Evolutionary conservation across 352 stramenopile genomes (phyloP).

Genomic region (Phytophthora melonis): DNA sequence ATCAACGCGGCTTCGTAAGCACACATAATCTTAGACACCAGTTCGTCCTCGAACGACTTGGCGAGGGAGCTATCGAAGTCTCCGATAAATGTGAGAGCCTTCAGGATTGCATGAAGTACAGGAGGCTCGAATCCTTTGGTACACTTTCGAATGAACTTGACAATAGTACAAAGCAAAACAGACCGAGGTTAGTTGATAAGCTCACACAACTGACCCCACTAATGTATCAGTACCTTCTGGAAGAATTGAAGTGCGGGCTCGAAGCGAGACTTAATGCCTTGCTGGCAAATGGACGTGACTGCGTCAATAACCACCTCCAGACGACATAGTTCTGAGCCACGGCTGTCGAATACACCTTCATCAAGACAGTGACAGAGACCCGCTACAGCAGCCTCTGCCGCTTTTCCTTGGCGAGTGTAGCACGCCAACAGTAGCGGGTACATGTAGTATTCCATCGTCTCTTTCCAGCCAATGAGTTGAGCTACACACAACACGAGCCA

Average conservation of each 20-base stretch:
- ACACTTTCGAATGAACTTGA: slow-evolving; percentile 64
- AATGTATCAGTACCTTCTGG: slow-evolving; percentile 55
- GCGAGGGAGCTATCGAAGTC: slow-evolving; percentile 74
- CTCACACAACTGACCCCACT: no score
- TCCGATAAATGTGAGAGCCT: slow-evolving; percentile 80
- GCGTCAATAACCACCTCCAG: slow-evolving; percentile 72
- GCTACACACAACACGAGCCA: slow-evolving; percentile 19
- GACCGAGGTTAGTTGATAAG: background rate
- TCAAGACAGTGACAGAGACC: slow-evolving; percentile 72
- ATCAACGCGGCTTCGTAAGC: slow-evolving; percentile 62
- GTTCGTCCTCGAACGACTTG: slow-evolving; percentile 74
- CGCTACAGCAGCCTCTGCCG: slow-evolving; percentile 58
- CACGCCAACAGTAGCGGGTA: slow-evolving; percentile 82
- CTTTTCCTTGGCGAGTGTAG: slow-evolving; percentile 76
- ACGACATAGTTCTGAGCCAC: slow-evolving; percentile 45
- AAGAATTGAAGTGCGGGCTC: slow-evolving; percentile 68
- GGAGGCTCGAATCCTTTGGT: slow-evolving; percentile 43
- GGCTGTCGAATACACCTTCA: slow-evolving; percentile 59
- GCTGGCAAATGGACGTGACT: slow-evolving; percentile 77
- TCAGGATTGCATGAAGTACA: slow-evolving; percentile 75
- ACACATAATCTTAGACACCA: slow-evolving; percentile 81
- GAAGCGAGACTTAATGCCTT: slow-evolving; percentile 80
- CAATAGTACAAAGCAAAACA: background rate
- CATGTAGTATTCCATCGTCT: slow-evolving; percentile 74
- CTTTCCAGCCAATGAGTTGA: slow-evolving; percentile 31